These are phyloP conservation scores for Leptodermis oblonga DNA, from an alignment of 257 asterid genomes.

Conservation along the genomic window DNA sequence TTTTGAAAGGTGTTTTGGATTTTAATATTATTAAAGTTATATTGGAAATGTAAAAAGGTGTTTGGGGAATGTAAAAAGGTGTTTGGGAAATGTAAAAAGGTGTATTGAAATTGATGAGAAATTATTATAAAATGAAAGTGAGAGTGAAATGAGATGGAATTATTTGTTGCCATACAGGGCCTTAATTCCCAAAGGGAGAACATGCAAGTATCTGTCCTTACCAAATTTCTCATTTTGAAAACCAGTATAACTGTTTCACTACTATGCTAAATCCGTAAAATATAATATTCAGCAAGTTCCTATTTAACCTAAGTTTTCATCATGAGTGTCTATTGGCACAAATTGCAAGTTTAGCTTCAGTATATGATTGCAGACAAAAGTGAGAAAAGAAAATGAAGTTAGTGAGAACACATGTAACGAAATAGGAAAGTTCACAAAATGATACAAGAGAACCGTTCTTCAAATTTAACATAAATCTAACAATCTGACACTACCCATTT, in stretches of 20 bases:
- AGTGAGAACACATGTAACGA: not conserved
- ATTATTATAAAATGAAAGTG: too few relatives aligned
- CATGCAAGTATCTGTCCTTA: not conserved
- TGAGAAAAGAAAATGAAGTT: not conserved
- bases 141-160: too few relatives aligned
- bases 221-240: not conserved
- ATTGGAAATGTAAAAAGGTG: too few relatives aligned
- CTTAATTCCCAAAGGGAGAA: conserved; percentile 1
- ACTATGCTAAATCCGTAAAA: not conserved
- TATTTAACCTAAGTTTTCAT: not conserved
- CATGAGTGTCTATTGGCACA: not conserved
- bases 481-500: not conserved
- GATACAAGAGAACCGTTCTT: not conserved
- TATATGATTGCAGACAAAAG: not conserved
- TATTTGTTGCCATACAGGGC: too few relatives aligned
- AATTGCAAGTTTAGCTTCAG: not conserved
- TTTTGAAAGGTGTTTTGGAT: too few relatives aligned
- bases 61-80: too few relatives aligned
- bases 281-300: not conserved
- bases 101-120: too few relatives aligned
- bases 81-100: too few relatives aligned
- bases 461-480: not conserved
- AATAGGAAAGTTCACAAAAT: not conserved
- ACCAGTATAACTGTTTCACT: not conserved
- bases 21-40: too few relatives aligned